Evolutionary conservation across 495 filamentous ascomycete genomes (phyloP).

Genomic region (Neurospora sp.): DNA sequence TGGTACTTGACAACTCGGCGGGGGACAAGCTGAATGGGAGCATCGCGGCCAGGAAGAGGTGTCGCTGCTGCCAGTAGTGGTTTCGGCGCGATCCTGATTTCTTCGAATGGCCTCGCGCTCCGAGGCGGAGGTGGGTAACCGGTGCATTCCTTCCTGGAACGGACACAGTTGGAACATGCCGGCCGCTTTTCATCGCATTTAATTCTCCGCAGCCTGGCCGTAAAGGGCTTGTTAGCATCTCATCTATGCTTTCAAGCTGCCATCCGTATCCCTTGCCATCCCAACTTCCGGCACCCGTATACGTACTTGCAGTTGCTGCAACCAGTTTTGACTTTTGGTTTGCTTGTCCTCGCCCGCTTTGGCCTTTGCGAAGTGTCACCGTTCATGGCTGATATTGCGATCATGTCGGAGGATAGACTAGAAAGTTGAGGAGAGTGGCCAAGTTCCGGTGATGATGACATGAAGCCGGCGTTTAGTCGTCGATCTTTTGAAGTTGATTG

Average conservation of each 20-base stretch:
- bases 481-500: not conserved
- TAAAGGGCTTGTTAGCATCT: not conserved
- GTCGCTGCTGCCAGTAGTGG: slow-evolving; percentile 15
- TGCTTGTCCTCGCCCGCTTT: slow-evolving; percentile 33
- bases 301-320: slow-evolving; percentile 49
- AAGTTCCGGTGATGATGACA: not conserved
- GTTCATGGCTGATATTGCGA: not conserved
- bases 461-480: not conserved
- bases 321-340: slow-evolving; percentile 44
- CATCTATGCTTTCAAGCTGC: not conserved
- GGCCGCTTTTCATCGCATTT: slow-evolving; percentile 60
- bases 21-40: slow-evolving; percentile 13
- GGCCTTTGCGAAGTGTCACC: slow-evolving; percentile 14
- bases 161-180: slow-evolving; percentile 44
- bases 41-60: slow-evolving; percentile 14
- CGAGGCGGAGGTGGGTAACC: slow-evolving; percentile 43
- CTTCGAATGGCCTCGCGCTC: slow-evolving; percentile 29
- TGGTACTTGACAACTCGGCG: slow-evolving; percentile 17
- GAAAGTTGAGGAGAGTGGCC: not conserved
- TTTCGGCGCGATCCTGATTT: slow-evolving; percentile 35
- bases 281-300: not conserved
- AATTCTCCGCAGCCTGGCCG: slow-evolving; percentile 46
- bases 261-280: not conserved
- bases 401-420: not conserved
- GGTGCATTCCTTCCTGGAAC: slow-evolving; percentile 36